These are phyloP conservation scores for Ogataea thermomethanolica DNA, from an alignment of 805 yeast species.

Conservation along the genomic window DNA sequence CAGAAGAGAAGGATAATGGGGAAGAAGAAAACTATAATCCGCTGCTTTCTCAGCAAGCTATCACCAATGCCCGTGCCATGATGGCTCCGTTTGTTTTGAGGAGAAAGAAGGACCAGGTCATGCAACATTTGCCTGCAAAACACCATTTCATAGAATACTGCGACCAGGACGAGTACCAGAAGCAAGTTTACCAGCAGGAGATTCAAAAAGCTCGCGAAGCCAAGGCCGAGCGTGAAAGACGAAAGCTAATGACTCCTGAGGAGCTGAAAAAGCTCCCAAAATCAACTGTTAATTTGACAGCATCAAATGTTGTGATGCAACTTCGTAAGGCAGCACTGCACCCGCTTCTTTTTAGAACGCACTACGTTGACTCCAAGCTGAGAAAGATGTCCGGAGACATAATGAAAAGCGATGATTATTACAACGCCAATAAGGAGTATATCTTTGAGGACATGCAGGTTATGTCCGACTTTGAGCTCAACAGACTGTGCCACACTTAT, in stretches of 20 bases:
- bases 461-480: conserved; percentile 89
- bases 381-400: conserved; percentile 71
- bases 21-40: conserved; percentile 62
- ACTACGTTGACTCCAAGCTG: conserved; percentile 55
- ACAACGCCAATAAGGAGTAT: conserved; percentile 67
- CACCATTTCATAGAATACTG: conserved; percentile 62
- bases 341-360: conserved; percentile 75
- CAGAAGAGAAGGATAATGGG: conserved; percentile 13
- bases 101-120: conserved; percentile 87
- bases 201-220: conserved; percentile 43
- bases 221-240: conserved; percentile 41
- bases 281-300: conserved; percentile 27
- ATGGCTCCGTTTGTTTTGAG: conserved; percentile 96
- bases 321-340: conserved; percentile 91
- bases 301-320: conserved; percentile 78
- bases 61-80: conserved; percentile 91
- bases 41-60: conserved; percentile 84
- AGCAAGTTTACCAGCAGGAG: conserved; percentile 57
- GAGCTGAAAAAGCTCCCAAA: conserved; percentile 34
- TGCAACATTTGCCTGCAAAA: conserved; percentile 83
- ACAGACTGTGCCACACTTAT: conserved; percentile 68
- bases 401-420: conserved; percentile 75
- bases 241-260: conserved; percentile 34
- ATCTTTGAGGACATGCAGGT: conserved; percentile 93
- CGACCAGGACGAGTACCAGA: conserved; percentile 54